Evolutionary conservation across 148 eudicot genomes (phyloP), one percentile per base, ranked within the genome.

Genomic region (Rhododendron griersonianum): DNA sequence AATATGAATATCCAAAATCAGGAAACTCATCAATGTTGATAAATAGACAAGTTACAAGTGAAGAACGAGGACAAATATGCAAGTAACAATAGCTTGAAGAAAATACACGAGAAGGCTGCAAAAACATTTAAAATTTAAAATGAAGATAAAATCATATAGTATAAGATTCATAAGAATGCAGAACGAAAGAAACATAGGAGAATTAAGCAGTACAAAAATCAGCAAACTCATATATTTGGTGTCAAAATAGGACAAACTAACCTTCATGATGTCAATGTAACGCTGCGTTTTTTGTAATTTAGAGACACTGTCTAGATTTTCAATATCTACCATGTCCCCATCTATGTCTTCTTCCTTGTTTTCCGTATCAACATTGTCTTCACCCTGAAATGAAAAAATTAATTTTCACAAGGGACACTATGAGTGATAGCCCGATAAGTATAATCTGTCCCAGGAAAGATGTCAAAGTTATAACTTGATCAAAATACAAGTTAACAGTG

Each of bases 301-400:
- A 11, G 96, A 95, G 37, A 97, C 98, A 85, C 89, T 95, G 78
- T 97, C 99, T 84, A 97, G 93, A 74, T 93, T 87, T 81, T 95
- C 98, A 48, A 97, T 89, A 86, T 94, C 98, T 47, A 92, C 99
- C 88, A 95, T 81, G 85, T 97, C 99, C 74, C 95, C 96, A 81
- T 96, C 93, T 76, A 92, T 59, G 84, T 97, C 99, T 84, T 97
- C 98, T 83, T 95, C 99, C 96, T 95, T 94, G 61, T 93, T 88
- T 1, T 89, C 98, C 0, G 85, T 87, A 83, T 94, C 93, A 51
- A 45, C 90, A 84, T 92, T 88, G 63, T 88, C 95, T 85, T 92
- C 92, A 78, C 92, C 96, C 99, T 96, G 83, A 81, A 88, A 87
- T 51, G 57, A n/a, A 87, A 78, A 50, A 35, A 25, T 25, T 25